Evolutionary conservation across 78 protist species (phyloP), one percentile per base, ranked within the genome.

Genomic region (slime mould (Dictyostelium discoideum)): DNA sequence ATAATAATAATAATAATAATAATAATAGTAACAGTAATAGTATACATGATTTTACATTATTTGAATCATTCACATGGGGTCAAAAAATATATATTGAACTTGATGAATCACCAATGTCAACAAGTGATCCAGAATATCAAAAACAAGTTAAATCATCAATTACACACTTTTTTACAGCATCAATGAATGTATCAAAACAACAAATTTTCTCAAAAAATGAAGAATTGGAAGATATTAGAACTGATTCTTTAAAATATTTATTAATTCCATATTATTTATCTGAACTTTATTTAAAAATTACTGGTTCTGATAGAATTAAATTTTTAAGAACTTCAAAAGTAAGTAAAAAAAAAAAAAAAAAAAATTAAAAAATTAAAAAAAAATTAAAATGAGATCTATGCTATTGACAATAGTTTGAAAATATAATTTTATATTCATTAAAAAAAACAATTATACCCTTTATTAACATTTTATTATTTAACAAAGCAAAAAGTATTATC

Each of bases 191-290:
- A 37, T 40, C 74, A 44, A 63, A 73, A 50, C 88, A 90, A 73
- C 50, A 86, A 69, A 10, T 90, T 8, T 82, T 72, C 40, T 90
- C 95, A 50, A 90, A 90, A 77, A 90, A 90, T 82, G 95, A 90
- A 90, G 95, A 90, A 54, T 39, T 90, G 5, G 95, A 90, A 40
- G 95, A 90, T 54, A 90, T 90, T 46, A 90, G 95, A 90, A 90
- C 95, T 3, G 95, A 90, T 90, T 50, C 84, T 81, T 90, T 90
- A 83, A 90, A 90, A 65, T 87, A 87, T 73, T 54, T 90, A 67
- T 82, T 90, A n/a, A 69, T 90, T 32, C 95, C 95, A 46, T 90
- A 90, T 82, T 90, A 90, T 82, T 22, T 90, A 42, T 22, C 89
- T 11, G 95, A 90, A 69, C 76, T 90, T 72, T 90, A 54, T 90